Conservation (phyloP, 2,329 filamentous ascomycete species). For the Botryotinia narcissicola region DNA sequence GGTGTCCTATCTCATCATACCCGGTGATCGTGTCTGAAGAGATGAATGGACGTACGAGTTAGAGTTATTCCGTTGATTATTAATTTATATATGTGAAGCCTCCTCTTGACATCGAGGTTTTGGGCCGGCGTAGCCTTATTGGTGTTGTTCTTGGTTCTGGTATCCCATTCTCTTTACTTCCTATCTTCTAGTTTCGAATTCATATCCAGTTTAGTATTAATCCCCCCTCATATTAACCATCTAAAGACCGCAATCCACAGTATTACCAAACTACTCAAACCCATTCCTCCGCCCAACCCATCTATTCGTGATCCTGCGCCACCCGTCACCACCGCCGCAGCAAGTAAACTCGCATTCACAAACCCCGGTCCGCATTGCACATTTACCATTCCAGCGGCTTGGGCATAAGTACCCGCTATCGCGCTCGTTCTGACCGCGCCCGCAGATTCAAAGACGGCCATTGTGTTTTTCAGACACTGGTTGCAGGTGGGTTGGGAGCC, state of each 20-base stretch:
- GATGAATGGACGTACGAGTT: not conserved
- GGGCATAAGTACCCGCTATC: slow-evolving; percentile 65
- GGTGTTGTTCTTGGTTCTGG: not conserved
- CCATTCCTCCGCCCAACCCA: not conserved
- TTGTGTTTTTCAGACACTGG: slow-evolving; percentile 72
- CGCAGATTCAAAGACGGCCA: slow-evolving; percentile 74
- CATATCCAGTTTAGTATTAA: not conserved
- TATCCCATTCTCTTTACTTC: not conserved
- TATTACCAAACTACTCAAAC: not conserved
- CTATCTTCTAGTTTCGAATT: not conserved
- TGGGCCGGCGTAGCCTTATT: not conserved
- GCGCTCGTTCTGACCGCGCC: slow-evolving; percentile 64
- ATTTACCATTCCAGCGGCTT: slow-evolving; percentile 72
- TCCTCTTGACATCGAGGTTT: not conserved
- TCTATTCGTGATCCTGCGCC: not conserved
- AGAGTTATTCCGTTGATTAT: not conserved
- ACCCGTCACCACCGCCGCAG: slow-evolving; percentile 14
- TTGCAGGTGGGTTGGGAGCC: slow-evolving; percentile 66
- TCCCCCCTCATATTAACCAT: not conserved
- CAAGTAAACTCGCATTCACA: slow-evolving; percentile 53
- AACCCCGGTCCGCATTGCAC: slow-evolving; percentile 58
- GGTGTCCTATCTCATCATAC: not conserved
- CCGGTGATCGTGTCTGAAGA: not conserved
- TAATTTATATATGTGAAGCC: not conserved
- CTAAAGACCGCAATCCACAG: not conserved